Evolutionary conservation across 768 basidiomycete species (phyloP), one percentile per base, ranked within the genome.

Genomic region (Pholiota microspora): DNA sequence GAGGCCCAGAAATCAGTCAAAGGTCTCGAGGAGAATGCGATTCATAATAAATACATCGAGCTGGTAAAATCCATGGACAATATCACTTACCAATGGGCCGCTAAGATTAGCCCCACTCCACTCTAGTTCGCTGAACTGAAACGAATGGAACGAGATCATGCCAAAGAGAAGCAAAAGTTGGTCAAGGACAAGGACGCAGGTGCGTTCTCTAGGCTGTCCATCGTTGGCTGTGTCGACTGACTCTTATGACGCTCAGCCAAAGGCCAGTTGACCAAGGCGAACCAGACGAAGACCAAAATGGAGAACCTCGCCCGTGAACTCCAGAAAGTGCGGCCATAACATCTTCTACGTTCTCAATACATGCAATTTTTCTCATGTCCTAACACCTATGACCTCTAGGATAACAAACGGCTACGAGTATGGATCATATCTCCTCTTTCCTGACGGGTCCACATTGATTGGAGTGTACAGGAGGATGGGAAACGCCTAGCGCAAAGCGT

Each of bases 111-210:
- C 44, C n/a, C n/a, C 42, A 54, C 58, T 53, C 53, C 56, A 49
- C 65, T 60, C 45, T 64, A 94, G 92, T 94, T 93, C 70, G 89
- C 91, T 63, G 92, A 94, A 69, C 74, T 92, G 68, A 93, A 93
- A 68, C 81, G 89, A 49, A 70, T 90, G 65, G 92, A 94, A 71
- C 82, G 92, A 59, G 92, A 93, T 66, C 88, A 93, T 64, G 86
- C 91, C 35, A 94, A 91, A 72, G 92, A 94, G 77, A 93, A 90
- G 70, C 92, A 94, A 75, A 94, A 94, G 65, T 76, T 94, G 27
- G 77, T 82, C 46, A 94, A 94, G 73, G 92, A 94, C 76, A 93
- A 93, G 74, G 92, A 94, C 72, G 83, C 89, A 59, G 89, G 90
- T 91, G 73, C 69, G 67, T 56, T 31, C 27, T 29, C 24, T 34